Conservation (phyloP, 257 asterid species). For the Fraxinus americana region DNA sequence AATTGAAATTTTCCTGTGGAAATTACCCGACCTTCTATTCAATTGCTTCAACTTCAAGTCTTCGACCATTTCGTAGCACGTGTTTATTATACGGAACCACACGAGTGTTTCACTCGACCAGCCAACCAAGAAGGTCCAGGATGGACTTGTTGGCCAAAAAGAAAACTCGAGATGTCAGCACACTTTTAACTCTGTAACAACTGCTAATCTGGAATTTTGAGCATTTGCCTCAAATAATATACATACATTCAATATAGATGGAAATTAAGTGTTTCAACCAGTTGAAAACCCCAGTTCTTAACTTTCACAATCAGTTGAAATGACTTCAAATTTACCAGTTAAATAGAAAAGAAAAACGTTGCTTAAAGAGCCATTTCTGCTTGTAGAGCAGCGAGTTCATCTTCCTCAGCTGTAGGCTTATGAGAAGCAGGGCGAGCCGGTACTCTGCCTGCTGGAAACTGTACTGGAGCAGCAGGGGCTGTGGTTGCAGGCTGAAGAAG, state of each 20-base stretch:
- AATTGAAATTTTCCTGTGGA: too few relatives aligned
- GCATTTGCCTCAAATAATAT: neutral
- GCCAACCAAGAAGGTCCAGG: too few relatives aligned
- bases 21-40: too few relatives aligned
- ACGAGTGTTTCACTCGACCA: too few relatives aligned
- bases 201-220: neutral
- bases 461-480: constrained; percentile 51
- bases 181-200: neutral
- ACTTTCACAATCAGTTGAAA: constrained; percentile 5
- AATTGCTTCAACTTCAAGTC: too few relatives aligned
- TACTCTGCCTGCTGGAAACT: constrained; percentile 43
- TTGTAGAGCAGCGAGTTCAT: constrained; percentile 85
- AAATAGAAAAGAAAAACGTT: neutral
- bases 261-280: constrained; percentile 12
- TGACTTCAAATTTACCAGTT: too few relatives aligned
- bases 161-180: neutral
- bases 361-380: constrained; percentile 83
- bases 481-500: constrained; percentile 73
- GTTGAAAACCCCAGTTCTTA: constrained; percentile 3
- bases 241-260: neutral
- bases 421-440: constrained; percentile 59
- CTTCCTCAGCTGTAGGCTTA: constrained; percentile 63
- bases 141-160: too few relatives aligned
- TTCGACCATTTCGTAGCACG: too few relatives aligned
- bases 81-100: too few relatives aligned